A percentile compares a stretch with the other conserved stretches of the same genome.
Evolutionary conservation across 2,329 filamentous ascomycete genomes (phyloP).

Genomic region (Dothiorella sarmentorum): DNA sequence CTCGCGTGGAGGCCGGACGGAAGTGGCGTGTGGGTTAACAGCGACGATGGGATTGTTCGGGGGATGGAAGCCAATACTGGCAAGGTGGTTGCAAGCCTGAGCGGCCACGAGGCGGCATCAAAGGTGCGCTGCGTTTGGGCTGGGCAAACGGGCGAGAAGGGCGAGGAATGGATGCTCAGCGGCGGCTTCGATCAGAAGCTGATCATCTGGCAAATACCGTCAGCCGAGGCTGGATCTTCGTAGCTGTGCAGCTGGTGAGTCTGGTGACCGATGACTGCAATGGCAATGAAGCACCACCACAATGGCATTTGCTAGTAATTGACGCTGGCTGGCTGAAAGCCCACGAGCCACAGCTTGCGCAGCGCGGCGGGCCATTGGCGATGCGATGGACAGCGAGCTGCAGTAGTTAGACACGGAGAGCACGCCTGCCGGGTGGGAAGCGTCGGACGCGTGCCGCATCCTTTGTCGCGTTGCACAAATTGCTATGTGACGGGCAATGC

Average conservation of each 20-base stretch:
- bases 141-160: slow-evolving; percentile 35
- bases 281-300: not conserved
- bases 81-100: slow-evolving; percentile 52
- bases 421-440: not conserved
- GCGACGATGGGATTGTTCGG: slow-evolving; percentile 60
- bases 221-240: slow-evolving; percentile 1
- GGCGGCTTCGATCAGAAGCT: slow-evolving; percentile 63
- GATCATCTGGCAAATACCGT: slow-evolving; percentile 49
- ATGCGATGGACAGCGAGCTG: not conserved
- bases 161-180: slow-evolving; percentile 56
- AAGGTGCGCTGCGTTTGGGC: slow-evolving; percentile 60
- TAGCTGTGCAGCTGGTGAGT: slow-evolving; percentile 1
- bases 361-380: not conserved
- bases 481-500: not conserved
- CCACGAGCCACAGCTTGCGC: not conserved
- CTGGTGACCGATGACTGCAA: slow-evolving; percentile 4
- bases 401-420: not conserved
- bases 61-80: slow-evolving; percentile 59
- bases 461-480: slow-evolving; percentile 1
- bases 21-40: slow-evolving; percentile 61
- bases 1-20: slow-evolving; percentile 61
- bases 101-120: slow-evolving; percentile 54
- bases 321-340: not conserved
- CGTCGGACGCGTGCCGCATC: not conserved
- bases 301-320: not conserved